Conservation (phyloP, 352 stramenopile species). For the Phytopythium ostracodes region DNA sequence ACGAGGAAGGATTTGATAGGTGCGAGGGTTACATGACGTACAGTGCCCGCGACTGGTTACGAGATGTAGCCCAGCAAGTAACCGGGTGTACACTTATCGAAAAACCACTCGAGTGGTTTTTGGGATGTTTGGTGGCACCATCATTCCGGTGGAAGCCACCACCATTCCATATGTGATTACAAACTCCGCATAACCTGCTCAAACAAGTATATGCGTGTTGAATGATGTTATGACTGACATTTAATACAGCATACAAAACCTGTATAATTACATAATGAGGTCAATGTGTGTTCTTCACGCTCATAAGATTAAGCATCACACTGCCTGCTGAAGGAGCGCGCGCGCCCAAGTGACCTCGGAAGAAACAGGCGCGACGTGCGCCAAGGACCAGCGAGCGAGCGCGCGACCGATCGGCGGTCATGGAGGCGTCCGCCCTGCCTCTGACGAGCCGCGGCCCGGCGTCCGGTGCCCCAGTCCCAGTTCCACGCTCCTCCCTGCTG, state of each 20-base stretch:
- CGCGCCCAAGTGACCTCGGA: background rate
- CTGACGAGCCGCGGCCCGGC: background rate
- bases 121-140: background rate
- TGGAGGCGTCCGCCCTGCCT: background rate
- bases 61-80: too few relatives aligned
- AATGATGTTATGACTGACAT: background rate
- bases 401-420: background rate
- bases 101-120: too few relatives aligned
- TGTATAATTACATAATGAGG: too few relatives aligned
- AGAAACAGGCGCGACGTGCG: constrained; percentile 5
- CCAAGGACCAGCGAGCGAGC: background rate
- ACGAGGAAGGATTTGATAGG: too few relatives aligned
- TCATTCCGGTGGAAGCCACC: background rate
- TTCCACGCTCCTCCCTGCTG: background rate
- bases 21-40: background rate
- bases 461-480: background rate
- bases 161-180: background rate
- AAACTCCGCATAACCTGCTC: background rate
- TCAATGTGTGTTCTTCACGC: too few relatives aligned
- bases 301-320: too few relatives aligned
- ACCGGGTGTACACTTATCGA: too few relatives aligned
- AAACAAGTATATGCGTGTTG: background rate
- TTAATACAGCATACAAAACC: too few relatives aligned
- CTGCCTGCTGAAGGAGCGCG: too few relatives aligned
- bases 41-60: too few relatives aligned